Evolutionary conservation across 1,284 basidiomycete genomes (phyloP).

Genomic region (Gomphus bonarii): DNA sequence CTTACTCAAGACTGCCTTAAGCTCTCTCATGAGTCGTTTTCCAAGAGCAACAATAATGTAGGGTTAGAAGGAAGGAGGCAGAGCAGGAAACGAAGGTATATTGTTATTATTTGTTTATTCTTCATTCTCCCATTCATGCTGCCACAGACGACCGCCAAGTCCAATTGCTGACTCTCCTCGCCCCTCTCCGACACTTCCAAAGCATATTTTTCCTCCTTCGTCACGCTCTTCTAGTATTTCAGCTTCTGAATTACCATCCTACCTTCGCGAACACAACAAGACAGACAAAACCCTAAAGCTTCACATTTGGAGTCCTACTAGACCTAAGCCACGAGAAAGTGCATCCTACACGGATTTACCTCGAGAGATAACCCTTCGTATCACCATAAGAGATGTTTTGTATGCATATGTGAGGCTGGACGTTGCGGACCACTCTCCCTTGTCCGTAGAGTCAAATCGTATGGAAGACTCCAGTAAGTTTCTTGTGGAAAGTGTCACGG

Average conservation of each 20-base stretch:
- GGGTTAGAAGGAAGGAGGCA: conserved; percentile 1
- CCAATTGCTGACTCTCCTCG: conserved; percentile 42
- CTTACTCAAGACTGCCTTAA: conserved; percentile 7
- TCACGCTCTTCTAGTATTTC: conserved; percentile 23
- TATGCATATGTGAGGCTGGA: conserved; percentile 45
- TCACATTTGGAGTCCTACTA: conserved; percentile 39
- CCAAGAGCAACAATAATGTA: neutral
- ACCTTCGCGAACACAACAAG: conserved; percentile 44
- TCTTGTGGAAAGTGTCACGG: conserved; percentile 46
- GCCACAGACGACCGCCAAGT: conserved; percentile 37
- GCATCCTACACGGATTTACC: conserved; percentile 24
- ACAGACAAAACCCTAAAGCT: conserved; percentile 27
- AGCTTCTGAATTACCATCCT: conserved; percentile 35
- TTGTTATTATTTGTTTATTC: neutral
- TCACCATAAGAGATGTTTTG: conserved; percentile 49
- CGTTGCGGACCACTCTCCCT: conserved; percentile 16
- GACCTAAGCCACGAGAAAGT: conserved; percentile 14
- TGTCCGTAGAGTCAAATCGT: neutral
- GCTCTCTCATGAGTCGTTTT: conserved; percentile 4
- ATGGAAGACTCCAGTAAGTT: conserved; percentile 19
- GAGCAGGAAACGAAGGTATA: conserved; percentile 7
- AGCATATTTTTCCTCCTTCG: conserved; percentile 31
- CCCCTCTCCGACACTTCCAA: conserved; percentile 33
- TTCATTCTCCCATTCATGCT: neutral
- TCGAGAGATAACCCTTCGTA: conserved; percentile 17